phyloP scores from a whole-genome alignment of 1,284 basidiomycete genomes.

The Laetiporus sulphureus region DNA sequence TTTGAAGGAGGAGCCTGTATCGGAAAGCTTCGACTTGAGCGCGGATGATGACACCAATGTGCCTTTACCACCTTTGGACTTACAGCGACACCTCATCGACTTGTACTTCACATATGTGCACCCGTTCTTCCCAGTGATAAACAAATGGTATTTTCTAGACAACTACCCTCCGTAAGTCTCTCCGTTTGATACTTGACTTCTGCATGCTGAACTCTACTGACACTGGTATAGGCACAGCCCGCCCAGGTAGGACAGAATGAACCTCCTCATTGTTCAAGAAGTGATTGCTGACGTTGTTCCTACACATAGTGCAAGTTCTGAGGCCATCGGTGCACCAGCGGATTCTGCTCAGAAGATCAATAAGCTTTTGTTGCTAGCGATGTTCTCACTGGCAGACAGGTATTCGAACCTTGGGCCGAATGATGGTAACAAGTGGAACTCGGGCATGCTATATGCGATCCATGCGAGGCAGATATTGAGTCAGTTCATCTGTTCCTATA shows the following conservation, averaged over 20 bases:
- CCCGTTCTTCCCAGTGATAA: constrained; percentile 69
- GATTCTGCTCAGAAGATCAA: constrained; percentile 54
- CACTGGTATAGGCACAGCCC: neutral
- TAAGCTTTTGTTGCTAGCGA: constrained; percentile 65
- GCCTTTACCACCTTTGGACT: constrained; percentile 45
- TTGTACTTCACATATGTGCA: constrained; percentile 81
- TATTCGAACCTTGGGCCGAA: constrained; percentile 43
- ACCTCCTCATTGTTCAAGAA: too few relatives aligned
- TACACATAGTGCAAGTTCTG: too few relatives aligned
- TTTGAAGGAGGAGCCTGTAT: constrained; percentile 2
- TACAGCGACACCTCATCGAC: constrained; percentile 63
- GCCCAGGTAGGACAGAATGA: neutral
- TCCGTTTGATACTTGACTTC: too few relatives aligned
- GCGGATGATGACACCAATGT: constrained; percentile 39
- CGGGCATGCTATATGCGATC: constrained; percentile 61
- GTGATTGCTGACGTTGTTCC: too few relatives aligned
- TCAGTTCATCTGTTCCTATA: neutral
- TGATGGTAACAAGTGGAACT: constrained; percentile 38
- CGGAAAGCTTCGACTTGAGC: neutral
- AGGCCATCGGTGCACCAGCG: constrained; percentile 22
- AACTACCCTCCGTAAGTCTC: constrained; percentile 42
- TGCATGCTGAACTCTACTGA: neutral
- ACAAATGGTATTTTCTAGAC: constrained; percentile 59
- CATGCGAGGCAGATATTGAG: constrained; percentile 44
- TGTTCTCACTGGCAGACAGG: constrained; percentile 74